These are phyloP conservation scores for Puccinia polysora DNA, from an alignment of 1,284 basidiomycete species.

Conservation along the genomic window DNA sequence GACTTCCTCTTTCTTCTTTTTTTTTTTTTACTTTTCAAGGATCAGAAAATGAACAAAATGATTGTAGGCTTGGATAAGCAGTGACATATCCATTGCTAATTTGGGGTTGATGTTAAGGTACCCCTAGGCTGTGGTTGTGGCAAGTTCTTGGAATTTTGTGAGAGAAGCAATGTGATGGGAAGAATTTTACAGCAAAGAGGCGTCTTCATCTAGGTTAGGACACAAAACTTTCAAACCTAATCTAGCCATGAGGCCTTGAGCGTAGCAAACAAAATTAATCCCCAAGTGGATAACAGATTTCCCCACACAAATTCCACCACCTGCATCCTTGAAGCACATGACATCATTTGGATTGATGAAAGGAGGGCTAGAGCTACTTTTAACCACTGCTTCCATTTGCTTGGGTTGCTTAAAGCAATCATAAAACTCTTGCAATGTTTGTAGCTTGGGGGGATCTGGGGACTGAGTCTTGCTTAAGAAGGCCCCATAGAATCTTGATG, in stretches of 20 bases:
- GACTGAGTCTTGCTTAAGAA: no score
- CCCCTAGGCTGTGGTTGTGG: neutral
- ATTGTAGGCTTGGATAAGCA: slow-evolving; percentile 23
- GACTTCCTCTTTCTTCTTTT: neutral
- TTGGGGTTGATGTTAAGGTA: slow-evolving; percentile 13
- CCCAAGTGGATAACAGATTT: no score
- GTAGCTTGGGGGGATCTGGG: no score
- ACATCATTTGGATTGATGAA: no score
- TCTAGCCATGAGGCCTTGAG: slow-evolving; percentile 4
- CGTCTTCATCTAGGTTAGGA: slow-evolving; percentile 17
- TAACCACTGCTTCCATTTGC: no score
- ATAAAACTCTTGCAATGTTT: no score
- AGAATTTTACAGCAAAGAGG: slow-evolving; percentile 7
- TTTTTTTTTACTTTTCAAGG: slow-evolving; percentile 7
- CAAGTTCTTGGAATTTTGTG: slow-evolving; percentile 9
- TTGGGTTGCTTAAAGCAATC: no score
- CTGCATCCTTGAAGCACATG: no score
- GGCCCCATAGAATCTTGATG: no score
- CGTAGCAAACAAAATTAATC: no score
- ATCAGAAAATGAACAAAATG: slow-evolving; percentile 20
- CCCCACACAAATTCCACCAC: no score
- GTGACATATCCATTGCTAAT: neutral
- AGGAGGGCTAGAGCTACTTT: no score
- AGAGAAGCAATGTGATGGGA: slow-evolving; percentile 1
- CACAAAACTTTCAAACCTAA: slow-evolving; percentile 9